These are phyloP conservation scores for Fagopyrum tataricum DNA, from an alignment of 148 eudicot species.

Conservation along the genomic window DNA sequence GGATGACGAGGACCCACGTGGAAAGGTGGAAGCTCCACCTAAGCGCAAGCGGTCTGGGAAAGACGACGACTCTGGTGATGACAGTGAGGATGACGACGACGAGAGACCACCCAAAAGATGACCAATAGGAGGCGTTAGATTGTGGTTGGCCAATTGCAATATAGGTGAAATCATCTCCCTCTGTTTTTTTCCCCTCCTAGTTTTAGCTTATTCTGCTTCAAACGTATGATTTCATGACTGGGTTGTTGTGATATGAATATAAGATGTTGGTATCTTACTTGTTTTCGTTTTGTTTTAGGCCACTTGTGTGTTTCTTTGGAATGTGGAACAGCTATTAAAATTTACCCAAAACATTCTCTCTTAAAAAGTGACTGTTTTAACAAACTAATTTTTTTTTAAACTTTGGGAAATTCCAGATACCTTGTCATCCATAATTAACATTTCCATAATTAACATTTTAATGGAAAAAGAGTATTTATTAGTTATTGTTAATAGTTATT, in stretches of 20 bases:
- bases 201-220: not conserved
- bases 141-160: not conserved
- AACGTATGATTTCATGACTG: not conserved
- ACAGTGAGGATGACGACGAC: slow-evolving; percentile 57
- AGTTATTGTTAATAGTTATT: too few relatives aligned
- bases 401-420: too few relatives aligned
- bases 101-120: slow-evolving; percentile 71
- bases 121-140: not conserved
- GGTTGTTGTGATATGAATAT: not conserved
- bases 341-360: too few relatives aligned
- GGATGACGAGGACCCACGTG: slow-evolving; percentile 36
- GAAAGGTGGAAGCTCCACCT: slow-evolving; percentile 46
- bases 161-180: not conserved
- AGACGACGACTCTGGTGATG: slow-evolving; percentile 23
- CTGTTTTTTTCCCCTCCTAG: not conserved
- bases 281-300: not conserved
- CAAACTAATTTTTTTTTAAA: too few relatives aligned
- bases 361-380: too few relatives aligned
- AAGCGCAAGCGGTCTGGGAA: slow-evolving; percentile 68
- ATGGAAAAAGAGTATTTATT: too few relatives aligned
- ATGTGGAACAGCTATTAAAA: not conserved
- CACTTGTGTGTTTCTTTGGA: not conserved
- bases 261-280: not conserved
- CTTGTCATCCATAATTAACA: too few relatives aligned
- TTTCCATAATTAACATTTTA: too few relatives aligned